Conservation (phyloP, 306 rosid species). For the Crotalaria pallida region DNA sequence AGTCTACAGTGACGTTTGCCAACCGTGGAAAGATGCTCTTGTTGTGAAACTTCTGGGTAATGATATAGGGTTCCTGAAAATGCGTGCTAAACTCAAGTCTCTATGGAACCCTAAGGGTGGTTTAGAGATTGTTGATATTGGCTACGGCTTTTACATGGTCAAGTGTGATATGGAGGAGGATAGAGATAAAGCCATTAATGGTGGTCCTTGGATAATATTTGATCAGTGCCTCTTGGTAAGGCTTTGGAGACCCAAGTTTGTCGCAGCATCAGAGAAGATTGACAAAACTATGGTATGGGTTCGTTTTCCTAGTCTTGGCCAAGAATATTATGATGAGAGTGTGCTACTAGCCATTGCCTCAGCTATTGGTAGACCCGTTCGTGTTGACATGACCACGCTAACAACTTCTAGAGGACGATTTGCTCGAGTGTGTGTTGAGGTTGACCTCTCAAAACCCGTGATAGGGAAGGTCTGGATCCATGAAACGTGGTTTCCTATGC, state of each 20-base stretch:
- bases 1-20: too few species aligned
- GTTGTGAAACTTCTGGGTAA: too few species aligned
- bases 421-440: not conserved
- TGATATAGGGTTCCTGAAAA: too few species aligned
- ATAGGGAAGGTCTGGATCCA: too few species aligned
- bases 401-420: not conserved
- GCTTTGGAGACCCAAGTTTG: not conserved
- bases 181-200: fast-evolving
- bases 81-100: too few species aligned
- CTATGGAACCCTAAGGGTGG: not conserved
- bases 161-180: not conserved
- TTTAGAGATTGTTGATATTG: not conserved
- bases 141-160: not conserved
- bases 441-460: too few species aligned
- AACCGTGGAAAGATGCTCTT: too few species aligned
- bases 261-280: fast-evolving
- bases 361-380: not conserved
- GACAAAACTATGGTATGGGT: not conserved
- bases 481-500: not conserved
- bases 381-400: not conserved
- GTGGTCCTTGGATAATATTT: not conserved
- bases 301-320: not conserved
- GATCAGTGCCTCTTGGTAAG: not conserved
- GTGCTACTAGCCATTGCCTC: not conserved
- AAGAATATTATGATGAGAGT: not conserved